Evolutionary conservation across 1,139 yeast genomes (phyloP).

Genomic region (Suhomyces yuchorum): DNA sequence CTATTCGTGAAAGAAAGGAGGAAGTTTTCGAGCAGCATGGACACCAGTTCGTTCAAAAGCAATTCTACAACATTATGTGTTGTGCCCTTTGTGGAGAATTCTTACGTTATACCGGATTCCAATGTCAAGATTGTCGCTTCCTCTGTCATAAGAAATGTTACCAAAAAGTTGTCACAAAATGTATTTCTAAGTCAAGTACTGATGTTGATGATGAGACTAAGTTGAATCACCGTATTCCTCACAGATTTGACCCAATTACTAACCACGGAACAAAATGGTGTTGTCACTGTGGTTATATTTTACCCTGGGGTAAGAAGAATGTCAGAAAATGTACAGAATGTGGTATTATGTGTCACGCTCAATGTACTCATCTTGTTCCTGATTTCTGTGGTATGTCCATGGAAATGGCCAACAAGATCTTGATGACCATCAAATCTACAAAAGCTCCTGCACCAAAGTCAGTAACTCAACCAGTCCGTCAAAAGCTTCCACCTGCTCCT

Average conservation of each 20-base stretch:
- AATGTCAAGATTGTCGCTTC: conserved; percentile 94
- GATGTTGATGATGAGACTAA: conserved; percentile 88
- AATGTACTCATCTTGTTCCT: conserved; percentile 92
- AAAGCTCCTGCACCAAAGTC: conserved; percentile 42
- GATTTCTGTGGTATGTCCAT: conserved; percentile 98
- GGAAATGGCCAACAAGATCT: conserved; percentile 91
- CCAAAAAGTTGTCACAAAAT: conserved; percentile 90
- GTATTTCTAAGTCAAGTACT: conserved; percentile 88
- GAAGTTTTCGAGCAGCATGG: conserved; percentile 96
- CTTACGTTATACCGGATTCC: conserved; percentile 89
- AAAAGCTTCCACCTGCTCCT: conserved; percentile 3
- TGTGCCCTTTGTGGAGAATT: conserved; percentile 98
- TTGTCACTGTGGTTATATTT: conserved; percentile 94
- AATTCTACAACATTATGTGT: conserved; percentile 93
- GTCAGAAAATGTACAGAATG: conserved; percentile 96
- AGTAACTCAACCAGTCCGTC: conserved; percentile 14
- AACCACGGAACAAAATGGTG: conserved; percentile 99
- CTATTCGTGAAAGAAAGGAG: conserved; percentile 92
- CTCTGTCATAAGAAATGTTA: conserved; percentile 95
- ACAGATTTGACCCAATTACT: conserved; percentile 85
- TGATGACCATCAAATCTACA: conserved; percentile 81
- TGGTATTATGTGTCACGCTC: conserved; percentile 91
- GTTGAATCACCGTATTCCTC: conserved; percentile 94
- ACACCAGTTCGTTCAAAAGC: conserved; percentile 94
- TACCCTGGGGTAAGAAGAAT: conserved; percentile 93